phyloP scores from a whole-genome alignment of 495 filamentous ascomycete genomes.

The Astrocystis sublimbata region DNA sequence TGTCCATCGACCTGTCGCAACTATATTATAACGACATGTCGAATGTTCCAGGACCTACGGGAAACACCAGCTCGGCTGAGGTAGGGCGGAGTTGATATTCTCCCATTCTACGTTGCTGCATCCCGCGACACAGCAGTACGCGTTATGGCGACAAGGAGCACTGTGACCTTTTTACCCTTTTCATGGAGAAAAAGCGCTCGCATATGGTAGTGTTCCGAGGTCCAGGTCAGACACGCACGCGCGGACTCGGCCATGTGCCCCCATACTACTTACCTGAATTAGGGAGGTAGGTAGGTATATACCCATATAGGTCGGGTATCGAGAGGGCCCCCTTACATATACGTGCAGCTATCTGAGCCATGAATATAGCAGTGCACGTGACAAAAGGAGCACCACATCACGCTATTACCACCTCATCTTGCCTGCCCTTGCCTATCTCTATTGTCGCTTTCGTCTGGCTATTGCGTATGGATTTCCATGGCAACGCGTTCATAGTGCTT shows the following conservation, averaged over 20 bases:
- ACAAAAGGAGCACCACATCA: too few relatives aligned
- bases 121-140: not conserved
- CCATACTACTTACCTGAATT: not conserved
- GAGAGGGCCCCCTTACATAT: not conserved
- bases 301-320: constrained; percentile 6
- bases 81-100: not conserved
- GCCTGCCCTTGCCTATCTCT: not conserved
- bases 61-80: not conserved
- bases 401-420: too few relatives aligned
- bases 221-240: too few relatives aligned
- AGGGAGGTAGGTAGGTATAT: not conserved
- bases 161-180: too few relatives aligned
- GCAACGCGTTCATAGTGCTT: too few relatives aligned
- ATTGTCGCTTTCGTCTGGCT: too few relatives aligned
- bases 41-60: not conserved
- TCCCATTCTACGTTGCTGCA: not conserved
- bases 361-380: too few relatives aligned
- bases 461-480: too few relatives aligned
- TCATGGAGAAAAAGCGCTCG: not conserved
- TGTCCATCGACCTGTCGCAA: not conserved
- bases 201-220: not conserved
- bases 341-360: constrained; percentile 6
- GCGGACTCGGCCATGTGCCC: too few relatives aligned
- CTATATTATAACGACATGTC: not conserved
- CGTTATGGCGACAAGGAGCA: not conserved